Evolutionary conservation across 208 protist species (phyloP).

Genomic region (Trichomonas gallinae): DNA sequence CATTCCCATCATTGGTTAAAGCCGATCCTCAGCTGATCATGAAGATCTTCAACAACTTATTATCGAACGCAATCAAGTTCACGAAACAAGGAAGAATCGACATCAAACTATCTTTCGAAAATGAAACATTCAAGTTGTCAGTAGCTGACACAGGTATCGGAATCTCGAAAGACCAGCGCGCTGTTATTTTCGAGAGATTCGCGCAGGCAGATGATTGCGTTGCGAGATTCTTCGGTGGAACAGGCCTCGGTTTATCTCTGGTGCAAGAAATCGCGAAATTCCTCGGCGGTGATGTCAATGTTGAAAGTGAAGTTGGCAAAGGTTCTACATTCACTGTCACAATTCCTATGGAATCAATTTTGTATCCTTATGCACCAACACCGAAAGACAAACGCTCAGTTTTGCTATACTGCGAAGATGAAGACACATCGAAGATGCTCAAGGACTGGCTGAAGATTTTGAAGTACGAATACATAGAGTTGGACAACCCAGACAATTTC

Average conservation of each 20-base stretch:
- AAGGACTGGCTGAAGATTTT: not conserved
- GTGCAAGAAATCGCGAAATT: not conserved
- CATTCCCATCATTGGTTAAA: not conserved
- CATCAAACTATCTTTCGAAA: not conserved
- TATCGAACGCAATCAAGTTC: constrained; percentile 46
- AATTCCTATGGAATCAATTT: not conserved
- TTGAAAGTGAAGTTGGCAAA: not conserved
- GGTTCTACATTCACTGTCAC: not conserved
- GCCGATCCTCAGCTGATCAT: not conserved
- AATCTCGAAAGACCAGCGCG: not conserved
- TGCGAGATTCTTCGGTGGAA: not conserved
- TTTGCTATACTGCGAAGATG: not conserved
- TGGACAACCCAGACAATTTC: not conserved
- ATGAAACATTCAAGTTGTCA: not conserved
- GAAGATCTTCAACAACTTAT: constrained; percentile 41
- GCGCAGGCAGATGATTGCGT: not conserved
- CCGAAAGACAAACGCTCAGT: not conserved
- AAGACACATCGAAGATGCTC: not conserved
- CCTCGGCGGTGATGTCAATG: not conserved
- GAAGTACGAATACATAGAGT: not conserved
- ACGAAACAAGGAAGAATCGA: constrained; percentile 25
- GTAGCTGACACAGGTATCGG: not conserved
- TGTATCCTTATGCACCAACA: not conserved
- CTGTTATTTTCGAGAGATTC: not conserved
- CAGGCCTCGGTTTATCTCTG: not conserved